Base-by-base conservation (phyloP, 805 yeast species). In the Candida glaebosa region DNA sequence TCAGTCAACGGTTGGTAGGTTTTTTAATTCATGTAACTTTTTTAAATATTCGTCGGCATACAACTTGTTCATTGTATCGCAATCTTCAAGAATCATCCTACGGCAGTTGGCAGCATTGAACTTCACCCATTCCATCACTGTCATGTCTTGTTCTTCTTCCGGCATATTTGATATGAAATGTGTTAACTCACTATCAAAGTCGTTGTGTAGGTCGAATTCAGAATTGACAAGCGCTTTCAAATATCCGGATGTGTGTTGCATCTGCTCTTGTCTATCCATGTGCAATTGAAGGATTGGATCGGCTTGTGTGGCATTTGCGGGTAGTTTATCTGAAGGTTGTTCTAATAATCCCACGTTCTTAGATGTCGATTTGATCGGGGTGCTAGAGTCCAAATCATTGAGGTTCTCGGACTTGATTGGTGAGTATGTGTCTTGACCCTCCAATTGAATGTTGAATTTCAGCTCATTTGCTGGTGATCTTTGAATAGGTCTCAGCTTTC, bases 121-220 rank as follows among this genome's bases (percentile, higher is more conserved):
- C 22, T 54, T 53, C 16, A 85, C 61, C 95, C 95, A 88, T 44
- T 84, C 77, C 37, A 72, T 69, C n/a, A 87, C 75, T 0, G 84
- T 77, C 83, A 82, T 79, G 9, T 76, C 69, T 49, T 85, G 67
- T 53, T 85, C 89, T 18, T 75, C 76, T 22, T 75, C 79, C 0
- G 91, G 90, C 78, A 85, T 79, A 33, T 78, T 79, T 1, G 80
- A 71, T 5, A 84, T 78, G 51, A 84, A 84, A 38, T 69, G 68
- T 0, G 86, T 77, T 17, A 85, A 60, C 20, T 75, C 74, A 1
- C 91, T 89, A 43, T 82, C 87, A 31, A 67, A 56, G 54, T 85
- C 95, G 46, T 82, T 79, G 47, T 75, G 70, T 14, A 82, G 59
- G 31, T 69, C 67, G 45, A 67, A 68, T 6, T 57, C 57, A 0